Base-by-base conservation (phyloP, 2,329 filamentous ascomycete species). In the Parastagonospora nodorum region DNA sequence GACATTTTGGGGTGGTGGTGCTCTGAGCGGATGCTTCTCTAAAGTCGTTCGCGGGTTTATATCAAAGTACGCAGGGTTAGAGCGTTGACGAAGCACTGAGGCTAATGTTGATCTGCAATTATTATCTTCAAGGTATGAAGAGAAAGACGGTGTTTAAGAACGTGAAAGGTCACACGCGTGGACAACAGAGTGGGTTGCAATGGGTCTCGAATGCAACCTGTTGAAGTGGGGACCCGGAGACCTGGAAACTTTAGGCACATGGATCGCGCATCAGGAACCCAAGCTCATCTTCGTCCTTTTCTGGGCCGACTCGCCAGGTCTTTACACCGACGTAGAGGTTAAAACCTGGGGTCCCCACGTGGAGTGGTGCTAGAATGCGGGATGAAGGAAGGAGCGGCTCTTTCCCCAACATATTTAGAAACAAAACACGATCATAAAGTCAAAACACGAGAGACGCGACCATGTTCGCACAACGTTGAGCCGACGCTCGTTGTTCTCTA, bases 1-100 rank as follows among this genome's bases (percentile, higher is more conserved):
- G 79, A 78, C 65, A 67, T 73, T 16, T 42, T 58, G 41, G 24
- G 7, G n/a, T 8, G 8, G 15, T 29, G 24, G 12, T 29, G 42
- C 19, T 30, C 19, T 48, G 12, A 5, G 31, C 31, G 52, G 12
- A 12, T 38, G 16, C 10, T 38, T 8, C 14, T 28, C 31, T 43
- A 32, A 12, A 15, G 29, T 28, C 11, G 43, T 8, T 30, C 12
- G 15, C 12, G 28, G n/a, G 16, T 8, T 19, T 27, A 9, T 27
- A 8, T 28, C 8, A 12, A 19, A 14, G 35, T 14, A 11, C 15
- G 4, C 10, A 19, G 14, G 31, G 6, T 15, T 12, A 14, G 16
- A 27, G 14, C 11, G 28, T 28, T 40, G 3, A 40, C 3, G 19
- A 24, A 5, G 19, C 19, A 24, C 19, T 3, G 19, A n/a, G n/a